Conservation (phyloP, 148 eudicot species). For the Rhododendron simsii region DNA sequence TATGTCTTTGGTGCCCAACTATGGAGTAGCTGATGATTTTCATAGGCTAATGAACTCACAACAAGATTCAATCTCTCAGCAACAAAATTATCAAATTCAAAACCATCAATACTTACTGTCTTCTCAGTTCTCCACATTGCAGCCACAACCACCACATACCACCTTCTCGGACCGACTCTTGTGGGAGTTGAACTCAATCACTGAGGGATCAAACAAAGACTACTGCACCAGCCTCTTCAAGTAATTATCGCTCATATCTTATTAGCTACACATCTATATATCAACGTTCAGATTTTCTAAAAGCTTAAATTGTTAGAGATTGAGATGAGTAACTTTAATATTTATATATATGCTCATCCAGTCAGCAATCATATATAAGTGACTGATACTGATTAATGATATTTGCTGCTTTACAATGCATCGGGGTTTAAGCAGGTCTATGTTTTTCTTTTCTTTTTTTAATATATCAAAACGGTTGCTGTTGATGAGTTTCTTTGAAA, state of each 20-base stretch:
- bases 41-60: conserved; percentile 59
- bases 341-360: not conserved
- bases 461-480: not conserved
- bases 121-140: conserved; percentile 12
- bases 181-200: conserved; percentile 70
- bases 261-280: not conserved
- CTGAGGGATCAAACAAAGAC: conserved; percentile 45
- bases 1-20: conserved; percentile 2
- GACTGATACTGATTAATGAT: not conserved
- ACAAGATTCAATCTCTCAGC: conserved; percentile 36
- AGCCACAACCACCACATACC: conserved; percentile 20
- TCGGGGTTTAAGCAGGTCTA: not conserved
- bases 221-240: conserved; percentile 59
- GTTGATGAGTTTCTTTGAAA: not conserved
- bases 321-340: not conserved
- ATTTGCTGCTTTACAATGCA: not conserved
- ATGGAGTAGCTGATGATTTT: conserved; percentile 43
- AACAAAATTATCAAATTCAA: conserved; percentile 13
- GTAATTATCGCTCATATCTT: conserved; percentile 24
- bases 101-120: conserved; percentile 19
- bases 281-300: not conserved
- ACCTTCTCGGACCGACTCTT: conserved; percentile 34
- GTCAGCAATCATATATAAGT: not conserved
- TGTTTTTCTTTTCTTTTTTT: not conserved
- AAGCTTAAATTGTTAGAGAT: not conserved